A percentile compares a stretch with the other conserved stretches of the same genome.
Conservation (phyloP, 768 basidiomycete genomes). For the Agaricus subrufescens region DNA sequence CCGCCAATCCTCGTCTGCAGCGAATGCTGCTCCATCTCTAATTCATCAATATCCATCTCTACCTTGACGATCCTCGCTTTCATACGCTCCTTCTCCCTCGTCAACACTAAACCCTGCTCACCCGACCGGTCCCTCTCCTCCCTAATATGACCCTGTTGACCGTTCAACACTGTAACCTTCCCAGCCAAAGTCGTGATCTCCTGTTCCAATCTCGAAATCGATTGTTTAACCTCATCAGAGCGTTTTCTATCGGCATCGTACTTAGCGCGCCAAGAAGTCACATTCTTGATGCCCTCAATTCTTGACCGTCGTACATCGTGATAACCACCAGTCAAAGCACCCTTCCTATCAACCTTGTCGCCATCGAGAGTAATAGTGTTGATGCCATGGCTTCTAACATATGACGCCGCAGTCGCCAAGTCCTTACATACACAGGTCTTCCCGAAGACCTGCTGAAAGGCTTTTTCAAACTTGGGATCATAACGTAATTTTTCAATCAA, state of each 20-base stretch:
- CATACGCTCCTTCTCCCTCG: constrained; percentile 68
- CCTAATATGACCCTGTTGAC: constrained; percentile 66
- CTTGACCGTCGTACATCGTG: constrained; percentile 89
- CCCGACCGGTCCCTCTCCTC: constrained; percentile 63
- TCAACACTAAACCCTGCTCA: constrained; percentile 54
- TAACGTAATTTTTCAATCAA: constrained; percentile 81
- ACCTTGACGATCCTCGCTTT: constrained; percentile 55
- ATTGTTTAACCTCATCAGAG: constrained; percentile 69
- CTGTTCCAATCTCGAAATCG: constrained; percentile 73
- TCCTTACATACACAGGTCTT: constrained; percentile 96
- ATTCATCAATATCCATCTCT: constrained; percentile 64
- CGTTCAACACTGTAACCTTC: constrained; percentile 61
- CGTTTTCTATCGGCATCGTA: constrained; percentile 60
- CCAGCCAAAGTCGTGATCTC: constrained; percentile 77
- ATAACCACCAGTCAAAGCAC: constrained; percentile 93
- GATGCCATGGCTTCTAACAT: constrained; percentile 90
- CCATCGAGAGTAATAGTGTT: constrained; percentile 98
- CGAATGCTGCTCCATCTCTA: constrained; percentile 64
- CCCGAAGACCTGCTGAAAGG: constrained; percentile 96
- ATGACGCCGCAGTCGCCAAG: constrained; percentile 87
- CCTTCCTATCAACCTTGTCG: constrained; percentile 96
- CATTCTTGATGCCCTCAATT: constrained; percentile 78
- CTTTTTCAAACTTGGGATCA: constrained; percentile 65
- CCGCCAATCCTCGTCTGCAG: constrained; percentile 60
- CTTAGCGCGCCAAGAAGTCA: constrained; percentile 71